Percentiles rank a stretch among this genome's conserved stretches.
Evolutionary conservation across 192 early-diverging fungal genomes (phyloP).

Genomic region (Coemansia nantahalensis): DNA sequence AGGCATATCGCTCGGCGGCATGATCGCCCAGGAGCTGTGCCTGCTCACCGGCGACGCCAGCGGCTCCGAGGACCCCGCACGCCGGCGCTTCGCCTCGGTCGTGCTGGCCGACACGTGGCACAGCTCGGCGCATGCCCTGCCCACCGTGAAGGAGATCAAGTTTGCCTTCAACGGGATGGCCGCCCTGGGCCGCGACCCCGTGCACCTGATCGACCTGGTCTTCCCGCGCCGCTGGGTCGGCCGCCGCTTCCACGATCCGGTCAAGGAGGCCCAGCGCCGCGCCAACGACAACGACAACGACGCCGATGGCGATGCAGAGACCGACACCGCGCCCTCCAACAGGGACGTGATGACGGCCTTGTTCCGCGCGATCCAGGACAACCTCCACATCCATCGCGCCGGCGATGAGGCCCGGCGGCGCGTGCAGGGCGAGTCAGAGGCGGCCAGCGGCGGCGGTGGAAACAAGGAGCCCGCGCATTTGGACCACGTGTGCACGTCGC

Average conservation of each 20-base stretch:
- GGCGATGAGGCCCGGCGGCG: too few relatives aligned
- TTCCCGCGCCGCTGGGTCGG: slow-evolving; percentile 39
- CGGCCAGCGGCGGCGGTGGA: too few relatives aligned
- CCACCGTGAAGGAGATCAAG: slow-evolving; percentile 39
- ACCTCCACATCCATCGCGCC: slow-evolving; percentile 4
- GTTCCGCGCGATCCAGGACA: slow-evolving; percentile 29
- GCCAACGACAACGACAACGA: too few relatives aligned
- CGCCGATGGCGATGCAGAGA: too few relatives aligned
- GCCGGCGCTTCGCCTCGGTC: slow-evolving; percentile 22
- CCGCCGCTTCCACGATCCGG: slow-evolving; percentile 19
- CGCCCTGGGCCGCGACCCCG: slow-evolving; percentile 31
- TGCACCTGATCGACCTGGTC: slow-evolving; percentile 38
- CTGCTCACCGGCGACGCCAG: slow-evolving; percentile 8
- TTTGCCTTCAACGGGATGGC: slow-evolving; percentile 48
- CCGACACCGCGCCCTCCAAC: slow-evolving; percentile 10
- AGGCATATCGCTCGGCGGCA: slow-evolving; percentile 84
- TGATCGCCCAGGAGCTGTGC: slow-evolving; percentile 77
- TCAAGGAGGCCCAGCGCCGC: not conserved
- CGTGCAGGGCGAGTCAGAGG: too few relatives aligned
- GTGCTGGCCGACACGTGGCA: slow-evolving; percentile 49
- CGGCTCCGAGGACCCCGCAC: not conserved
- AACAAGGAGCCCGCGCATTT: too few relatives aligned
- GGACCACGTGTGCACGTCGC: too few relatives aligned
- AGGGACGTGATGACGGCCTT: slow-evolving; percentile 19
- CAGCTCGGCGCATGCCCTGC: slow-evolving; percentile 35